Base-by-base conservation (phyloP, 192 early-diverging fungal species). In the Pilaira anomala region DNA sequence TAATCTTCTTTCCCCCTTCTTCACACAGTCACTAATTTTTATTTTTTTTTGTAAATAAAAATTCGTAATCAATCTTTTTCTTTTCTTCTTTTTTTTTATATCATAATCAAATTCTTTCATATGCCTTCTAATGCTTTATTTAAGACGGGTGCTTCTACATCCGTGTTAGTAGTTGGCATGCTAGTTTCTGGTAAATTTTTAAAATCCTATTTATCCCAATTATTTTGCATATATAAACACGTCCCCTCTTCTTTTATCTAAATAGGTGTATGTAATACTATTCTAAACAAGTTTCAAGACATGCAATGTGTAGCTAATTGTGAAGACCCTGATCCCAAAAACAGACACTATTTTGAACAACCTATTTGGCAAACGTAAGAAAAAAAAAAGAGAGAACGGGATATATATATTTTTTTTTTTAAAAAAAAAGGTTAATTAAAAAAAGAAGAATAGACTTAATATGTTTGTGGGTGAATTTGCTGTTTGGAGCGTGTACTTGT, bases 391-490 rank as follows among this genome's bases (percentile, higher is more conserved):
- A 8, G 22, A 7, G 7, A 18, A 55, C 19, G 19, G n/a, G 2
- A n/a, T 19, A 48, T 19, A 33, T 13, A 57, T 19, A 9, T 21
- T 11, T 19, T 3, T 19, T 1, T 19, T 18, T 19, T 33, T 18
- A 41, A 36, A 56, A 24, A 12, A 36, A 39, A n/a, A 56, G 2
- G 2, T 16, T 1, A 22, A 33, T 29, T 42, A 25, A 14, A 60
- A 40, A 16, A 4, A 25, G 3, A 60, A 40, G 4, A 4, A 7
- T 45, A 72, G 71, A 21, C 79, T 98, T 52, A 95, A 91, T 61
- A 98, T 98, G 96, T 98, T 97, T 73, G 72, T 93, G 39, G 96
- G 96, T 53, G 96, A 98, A 72, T 82, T 84, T 48, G 73, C 26
- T 90, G 96, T 71, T 74, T 96, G 33, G 72, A 83, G 11, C 79